Evolutionary conservation across 768 basidiomycete genomes (phyloP).

Genomic region (Tricholoma sp.): DNA sequence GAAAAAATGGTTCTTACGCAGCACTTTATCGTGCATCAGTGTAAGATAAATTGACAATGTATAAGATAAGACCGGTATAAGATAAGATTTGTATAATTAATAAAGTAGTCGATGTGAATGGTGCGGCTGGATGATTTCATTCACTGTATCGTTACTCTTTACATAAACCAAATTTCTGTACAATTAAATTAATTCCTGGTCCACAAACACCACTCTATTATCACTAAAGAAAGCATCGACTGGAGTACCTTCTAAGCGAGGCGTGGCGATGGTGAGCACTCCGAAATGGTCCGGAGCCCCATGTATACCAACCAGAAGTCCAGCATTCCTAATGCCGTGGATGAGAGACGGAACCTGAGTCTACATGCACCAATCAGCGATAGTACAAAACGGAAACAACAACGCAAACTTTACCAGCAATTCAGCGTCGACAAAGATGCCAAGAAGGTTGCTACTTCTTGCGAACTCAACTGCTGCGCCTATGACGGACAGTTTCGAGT

Average conservation of each 20-base stretch:
- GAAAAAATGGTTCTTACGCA: constrained; percentile 58
- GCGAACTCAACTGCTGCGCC: constrained; percentile 92
- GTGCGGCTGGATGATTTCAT: constrained; percentile 3
- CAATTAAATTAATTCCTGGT: constrained; percentile 41
- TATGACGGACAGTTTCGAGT: constrained; percentile 62
- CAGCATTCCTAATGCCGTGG: constrained; percentile 83
- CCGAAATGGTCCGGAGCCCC: constrained; percentile 48
- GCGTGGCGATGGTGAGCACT: constrained; percentile 23
- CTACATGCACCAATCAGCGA: constrained; percentile 32
- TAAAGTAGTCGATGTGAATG: not conserved
- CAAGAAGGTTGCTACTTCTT: constrained; percentile 86
- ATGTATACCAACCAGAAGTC: constrained; percentile 82
- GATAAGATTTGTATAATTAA: constrained; percentile 1
- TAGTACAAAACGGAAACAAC: constrained; percentile 9
- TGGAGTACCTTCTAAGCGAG: constrained; percentile 39
- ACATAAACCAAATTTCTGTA: constrained; percentile 4
- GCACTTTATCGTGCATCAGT: constrained; percentile 67
- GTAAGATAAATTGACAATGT: constrained; percentile 27
- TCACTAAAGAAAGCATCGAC: constrained; percentile 68
- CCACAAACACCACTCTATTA: constrained; percentile 63
- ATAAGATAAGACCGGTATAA: constrained; percentile 19
- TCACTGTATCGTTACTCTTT: constrained; percentile 4
- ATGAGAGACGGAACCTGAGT: constrained; percentile 86
- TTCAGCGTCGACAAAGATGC: constrained; percentile 83
- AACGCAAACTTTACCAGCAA: constrained; percentile 60